Conservation (phyloP, 331 rosid species). For the Malus hybrid region DNA sequence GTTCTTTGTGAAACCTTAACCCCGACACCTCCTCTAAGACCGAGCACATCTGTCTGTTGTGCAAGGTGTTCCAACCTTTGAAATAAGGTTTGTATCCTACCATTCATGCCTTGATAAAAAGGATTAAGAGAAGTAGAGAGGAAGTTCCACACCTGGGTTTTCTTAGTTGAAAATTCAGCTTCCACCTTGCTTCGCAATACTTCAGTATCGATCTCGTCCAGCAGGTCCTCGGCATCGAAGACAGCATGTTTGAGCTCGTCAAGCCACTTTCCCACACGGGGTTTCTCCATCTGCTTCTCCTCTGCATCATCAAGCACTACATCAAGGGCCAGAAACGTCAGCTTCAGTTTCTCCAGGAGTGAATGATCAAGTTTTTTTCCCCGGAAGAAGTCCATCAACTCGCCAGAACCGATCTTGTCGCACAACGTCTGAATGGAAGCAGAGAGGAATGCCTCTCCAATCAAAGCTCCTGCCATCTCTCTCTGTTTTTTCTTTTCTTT, state of each 20-base stretch:
- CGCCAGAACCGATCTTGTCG: not conserved
- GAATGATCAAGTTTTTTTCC: not conserved
- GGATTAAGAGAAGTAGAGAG: not conserved
- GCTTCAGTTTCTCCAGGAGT: not conserved
- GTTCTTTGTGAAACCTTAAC: too few species aligned
- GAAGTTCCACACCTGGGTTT: not conserved
- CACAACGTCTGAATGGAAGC: not conserved
- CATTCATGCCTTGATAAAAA: not conserved
- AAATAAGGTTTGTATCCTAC: not conserved
- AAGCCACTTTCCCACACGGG: slow-evolving; percentile 26
- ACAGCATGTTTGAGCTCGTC: slow-evolving; percentile 10
- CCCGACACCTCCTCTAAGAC: too few species aligned
- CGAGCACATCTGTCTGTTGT: too few species aligned
- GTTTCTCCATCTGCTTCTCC: too few species aligned
- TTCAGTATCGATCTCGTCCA: not conserved
- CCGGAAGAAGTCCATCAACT: not conserved
- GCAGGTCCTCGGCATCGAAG: slow-evolving; percentile 22
- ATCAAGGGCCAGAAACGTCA: not conserved
- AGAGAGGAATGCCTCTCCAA: too few species aligned
- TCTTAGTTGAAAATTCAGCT: not conserved
- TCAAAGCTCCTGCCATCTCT: not conserved
- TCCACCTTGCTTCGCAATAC: slow-evolving; percentile 3
- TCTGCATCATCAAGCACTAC: too few species aligned
- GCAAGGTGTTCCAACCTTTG: too few species aligned
- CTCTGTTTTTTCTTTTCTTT: not conserved